Conservation (phyloP, 2,329 filamentous ascomycete species). For the Rhynchosporium agropyri region DNA sequence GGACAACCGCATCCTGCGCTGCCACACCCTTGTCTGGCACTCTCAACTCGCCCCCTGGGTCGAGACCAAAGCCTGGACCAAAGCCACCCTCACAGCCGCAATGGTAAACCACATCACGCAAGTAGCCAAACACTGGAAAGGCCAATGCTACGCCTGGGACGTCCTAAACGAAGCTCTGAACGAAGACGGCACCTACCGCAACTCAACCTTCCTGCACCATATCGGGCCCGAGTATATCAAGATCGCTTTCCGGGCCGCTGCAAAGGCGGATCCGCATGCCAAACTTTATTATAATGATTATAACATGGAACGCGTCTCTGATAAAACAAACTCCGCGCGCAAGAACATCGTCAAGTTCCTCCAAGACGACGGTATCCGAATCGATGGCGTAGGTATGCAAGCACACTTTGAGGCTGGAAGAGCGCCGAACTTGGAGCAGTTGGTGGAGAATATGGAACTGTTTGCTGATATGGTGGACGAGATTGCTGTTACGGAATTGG, state of each 20-base stretch:
- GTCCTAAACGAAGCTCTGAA: constrained; percentile 66
- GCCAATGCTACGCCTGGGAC: constrained; percentile 63
- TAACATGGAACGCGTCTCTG: constrained; percentile 57
- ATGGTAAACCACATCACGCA: constrained; percentile 63
- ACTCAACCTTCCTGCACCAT: constrained; percentile 56
- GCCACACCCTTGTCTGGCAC: constrained; percentile 62
- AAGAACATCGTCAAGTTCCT: constrained; percentile 50
- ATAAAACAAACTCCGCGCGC: constrained; percentile 51
- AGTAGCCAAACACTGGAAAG: constrained; percentile 59
- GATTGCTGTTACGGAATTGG: constrained; percentile 62
- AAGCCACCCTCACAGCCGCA: constrained; percentile 55
- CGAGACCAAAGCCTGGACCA: constrained; percentile 53
- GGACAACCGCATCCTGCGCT: constrained; percentile 58
- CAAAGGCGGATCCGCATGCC: constrained; percentile 55
- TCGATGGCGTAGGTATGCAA: constrained; percentile 66
- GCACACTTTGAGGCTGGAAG: constrained; percentile 59
- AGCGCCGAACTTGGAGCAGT: constrained; percentile 47
- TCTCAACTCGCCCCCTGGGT: constrained; percentile 56
- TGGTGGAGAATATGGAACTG: constrained; percentile 50
- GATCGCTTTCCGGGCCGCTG: constrained; percentile 59
- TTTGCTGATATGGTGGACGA: constrained; percentile 55
- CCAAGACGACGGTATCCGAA: constrained; percentile 53
- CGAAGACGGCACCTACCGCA: constrained; percentile 57
- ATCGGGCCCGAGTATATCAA: constrained; percentile 60
- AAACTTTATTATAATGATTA: constrained; percentile 68